Evolutionary conservation across 305 asterid species (phyloP), one percentile per base, ranked within the genome.

Genomic region (Fraxinus sp.): DNA sequence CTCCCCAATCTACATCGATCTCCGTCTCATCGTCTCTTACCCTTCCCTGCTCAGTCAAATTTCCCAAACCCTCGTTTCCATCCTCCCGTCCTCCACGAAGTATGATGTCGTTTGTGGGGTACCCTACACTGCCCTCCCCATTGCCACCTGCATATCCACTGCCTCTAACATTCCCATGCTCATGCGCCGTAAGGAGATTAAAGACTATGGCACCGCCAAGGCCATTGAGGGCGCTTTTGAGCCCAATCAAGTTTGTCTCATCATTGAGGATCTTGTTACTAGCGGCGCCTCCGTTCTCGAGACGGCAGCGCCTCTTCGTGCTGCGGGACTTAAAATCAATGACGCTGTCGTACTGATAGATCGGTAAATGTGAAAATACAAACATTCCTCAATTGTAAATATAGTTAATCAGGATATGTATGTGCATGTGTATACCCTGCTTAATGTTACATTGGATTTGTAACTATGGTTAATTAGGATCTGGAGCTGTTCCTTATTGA

Each of bases 41-140:
- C 99, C 99, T 5, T 74, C 91, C 9, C 90, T 96, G 73, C 98
- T 96, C 88, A 84, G 83, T 28, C 95, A 91, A 83, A 92, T 96
- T 81, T 96, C 98, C 81, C 91, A 89, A 78, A 80, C 94, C 46
- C 91, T 96, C 82, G 82, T 87, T 52, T 82, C 91, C 66, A 84
- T 92, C 59, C 90, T 96, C 68, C 98, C 98, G 9, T 71, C 95
- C 4, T 80, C 96, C 79, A 43, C 91, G 62, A 86, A 41, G 0
- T 96, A 93, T 82, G 98, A 96, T 84, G 91, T 93, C 82, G 90
- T 96, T 0, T 96, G 99, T 77, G 99, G 98, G 62, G 99, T 96
- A 0, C 99, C 99, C 26, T 96, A 96, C 91, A 93, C 99, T 46
- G 99, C 99, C n/a, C 92, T 96, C 32, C 99, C 99, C 73, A 96